Base-by-base conservation (phyloP, 139 green algal genomes). In the Bryopsis sp. region DNA sequence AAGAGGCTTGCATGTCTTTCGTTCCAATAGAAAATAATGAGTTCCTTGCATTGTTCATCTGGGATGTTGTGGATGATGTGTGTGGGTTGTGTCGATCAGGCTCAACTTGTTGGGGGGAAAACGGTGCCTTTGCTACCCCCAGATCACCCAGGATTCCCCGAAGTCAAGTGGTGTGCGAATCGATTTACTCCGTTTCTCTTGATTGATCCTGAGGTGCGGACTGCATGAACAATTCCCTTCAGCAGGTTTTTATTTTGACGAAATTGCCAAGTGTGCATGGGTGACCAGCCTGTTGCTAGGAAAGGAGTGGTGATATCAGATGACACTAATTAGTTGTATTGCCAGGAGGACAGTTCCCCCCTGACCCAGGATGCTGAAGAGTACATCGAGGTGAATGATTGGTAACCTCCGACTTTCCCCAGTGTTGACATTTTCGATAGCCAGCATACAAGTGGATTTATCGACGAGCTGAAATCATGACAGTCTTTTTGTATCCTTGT, bases 141-240 rank as follows among this genome's bases (percentile, higher is more conserved):
- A 0, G 74, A 71, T 0, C 79, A 90, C 54, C 77, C 76, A 0
- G 89, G 89, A 29, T 70, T 92, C 58, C 54, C 82, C 24, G 89
- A 96, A 67, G 80, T 88, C 58, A 96, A 96, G 79, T 96, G 89
- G 89, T 90, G 88, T 65, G 61, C 48, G 32, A 94, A 94, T 65
- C 33, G 81, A 2, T 93, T 95, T 71, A 74, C 73, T 47, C 83
- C 89, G 2, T 95, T 84, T 65, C 73, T 95, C 5, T 79, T 85
- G 47, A 81, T 95, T 1, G 80, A 82, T 37, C 88, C 88, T 0
- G 32, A 85, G 64, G 47, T 24, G 43, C 15, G 43, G 11, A 26
- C 19, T 11, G 65, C 2, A n/a, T n/a, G n/a, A n/a, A 11, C 48
- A 7, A 28, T 28, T 38, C 19, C 1, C 1, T 2, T 6, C 26